A percentile compares a stretch with the other conserved stretches of the same genome.
Evolutionary conservation across 768 basidiomycete species (phyloP).

Genomic region (Kwoniella dejecticola): DNA sequence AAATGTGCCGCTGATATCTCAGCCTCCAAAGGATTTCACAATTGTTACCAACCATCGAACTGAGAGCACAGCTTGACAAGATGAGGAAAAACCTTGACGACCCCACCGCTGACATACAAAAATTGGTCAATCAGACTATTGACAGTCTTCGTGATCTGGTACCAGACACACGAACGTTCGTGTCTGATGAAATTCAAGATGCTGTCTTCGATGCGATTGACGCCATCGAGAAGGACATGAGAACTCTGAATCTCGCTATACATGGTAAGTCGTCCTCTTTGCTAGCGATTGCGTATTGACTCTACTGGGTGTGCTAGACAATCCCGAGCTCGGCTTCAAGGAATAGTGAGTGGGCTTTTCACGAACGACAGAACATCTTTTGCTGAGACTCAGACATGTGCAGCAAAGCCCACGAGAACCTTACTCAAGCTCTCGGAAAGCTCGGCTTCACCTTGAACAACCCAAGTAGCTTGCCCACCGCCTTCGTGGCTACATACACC

Average conservation of each 20-base stretch:
- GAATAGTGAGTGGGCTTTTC: constrained; percentile 18
- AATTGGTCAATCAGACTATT: constrained; percentile 29
- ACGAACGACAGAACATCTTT: no score
- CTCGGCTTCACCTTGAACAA: constrained; percentile 31
- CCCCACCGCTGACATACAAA: not conserved
- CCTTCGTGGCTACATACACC: constrained; percentile 36
- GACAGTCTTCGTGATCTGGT: constrained; percentile 21
- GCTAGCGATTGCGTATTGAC: not conserved
- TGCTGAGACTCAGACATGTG: constrained; percentile 4
- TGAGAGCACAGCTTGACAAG: no score
- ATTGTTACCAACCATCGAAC: no score
- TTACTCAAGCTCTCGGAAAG: constrained; percentile 21
- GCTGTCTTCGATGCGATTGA: constrained; percentile 29
- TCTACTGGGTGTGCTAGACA: constrained; percentile 3
- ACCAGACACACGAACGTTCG: constrained; percentile 17
- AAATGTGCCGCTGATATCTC: no score
- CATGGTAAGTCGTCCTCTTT: constrained; percentile 17
- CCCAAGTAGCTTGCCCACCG: constrained; percentile 30
- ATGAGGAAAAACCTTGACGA: no score
- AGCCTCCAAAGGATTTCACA: no score
- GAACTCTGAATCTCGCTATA: constrained; percentile 25
- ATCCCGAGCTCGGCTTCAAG: constrained; percentile 28
- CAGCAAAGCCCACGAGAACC: constrained; percentile 31
- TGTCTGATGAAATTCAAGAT: constrained; percentile 29
- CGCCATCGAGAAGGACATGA: constrained; percentile 21